A percentile compares a stretch with the other conserved stretches of the same genome.
Evolutionary conservation across 257 asterid species (phyloP).

Genomic region (Solanum microdontum): DNA sequence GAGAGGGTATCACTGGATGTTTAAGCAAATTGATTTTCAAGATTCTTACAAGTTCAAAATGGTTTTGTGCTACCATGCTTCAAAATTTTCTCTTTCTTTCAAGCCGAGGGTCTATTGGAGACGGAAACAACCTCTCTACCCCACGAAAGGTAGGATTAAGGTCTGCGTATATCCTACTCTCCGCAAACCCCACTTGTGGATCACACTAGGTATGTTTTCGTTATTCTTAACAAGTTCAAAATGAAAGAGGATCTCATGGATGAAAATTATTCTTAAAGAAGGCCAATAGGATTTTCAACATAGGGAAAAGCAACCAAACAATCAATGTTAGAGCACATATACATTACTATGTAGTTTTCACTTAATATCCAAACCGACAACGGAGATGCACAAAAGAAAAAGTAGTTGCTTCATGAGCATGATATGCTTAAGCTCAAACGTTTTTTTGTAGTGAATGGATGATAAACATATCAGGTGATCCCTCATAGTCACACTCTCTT

Average conservation of each 20-base stretch:
- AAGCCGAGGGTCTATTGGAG: not conserved
- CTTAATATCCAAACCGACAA: not conserved
- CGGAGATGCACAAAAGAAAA: not conserved
- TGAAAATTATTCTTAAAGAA: not conserved
- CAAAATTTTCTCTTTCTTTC: not conserved
- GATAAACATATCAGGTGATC: constrained; percentile 3
- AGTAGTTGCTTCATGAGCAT: not conserved
- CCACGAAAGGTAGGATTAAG: not conserved
- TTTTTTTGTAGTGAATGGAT: not conserved
- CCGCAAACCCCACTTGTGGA: not conserved
- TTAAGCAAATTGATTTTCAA: not conserved
- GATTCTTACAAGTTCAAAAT: not conserved
- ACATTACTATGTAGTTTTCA: not conserved
- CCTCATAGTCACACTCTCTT: constrained; percentile 7
- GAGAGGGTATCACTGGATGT: not conserved
- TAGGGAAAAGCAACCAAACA: not conserved
- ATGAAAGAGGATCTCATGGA: not conserved
- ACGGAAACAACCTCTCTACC: not conserved
- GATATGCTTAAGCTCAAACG: not conserved
- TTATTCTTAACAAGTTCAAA: not conserved
- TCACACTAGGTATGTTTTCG: not conserved
- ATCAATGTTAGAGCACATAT: not conserved
- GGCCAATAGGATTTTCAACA: not conserved
- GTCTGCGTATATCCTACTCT: not conserved
- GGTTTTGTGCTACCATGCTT: not conserved